Evolutionary conservation across 2,329 filamentous ascomycete species (phyloP).

Genomic region (Monilinia vaccinii-corymbosi): DNA sequence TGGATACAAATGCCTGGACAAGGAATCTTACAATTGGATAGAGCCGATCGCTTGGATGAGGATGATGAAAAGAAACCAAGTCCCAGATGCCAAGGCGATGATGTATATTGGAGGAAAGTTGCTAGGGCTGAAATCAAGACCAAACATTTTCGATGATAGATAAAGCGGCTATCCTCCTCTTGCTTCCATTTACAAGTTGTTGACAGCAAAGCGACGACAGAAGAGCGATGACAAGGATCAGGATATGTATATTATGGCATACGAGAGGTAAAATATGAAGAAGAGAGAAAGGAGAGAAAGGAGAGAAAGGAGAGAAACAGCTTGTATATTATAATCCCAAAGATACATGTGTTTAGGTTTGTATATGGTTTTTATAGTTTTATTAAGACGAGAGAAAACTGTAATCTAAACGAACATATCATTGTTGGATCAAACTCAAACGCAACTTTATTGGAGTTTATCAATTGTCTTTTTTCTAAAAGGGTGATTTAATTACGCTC

Average conservation of each 20-base stretch:
- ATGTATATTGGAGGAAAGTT: conserved; percentile 8
- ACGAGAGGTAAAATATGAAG: not conserved
- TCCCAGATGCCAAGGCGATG: conserved; percentile 39
- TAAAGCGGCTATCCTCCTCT: not conserved
- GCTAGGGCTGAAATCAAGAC: not conserved
- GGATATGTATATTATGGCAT: too few species aligned
- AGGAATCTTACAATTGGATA: conserved; percentile 40
- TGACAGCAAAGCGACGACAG: not conserved
- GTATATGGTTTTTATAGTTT: too few species aligned
- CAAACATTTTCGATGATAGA: not conserved
- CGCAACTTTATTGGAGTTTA: too few species aligned
- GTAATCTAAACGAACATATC: too few species aligned
- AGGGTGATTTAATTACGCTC: too few species aligned
- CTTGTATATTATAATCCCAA: too few species aligned
- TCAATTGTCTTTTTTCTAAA: too few species aligned
- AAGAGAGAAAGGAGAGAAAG: too few species aligned
- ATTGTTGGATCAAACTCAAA: too few species aligned
- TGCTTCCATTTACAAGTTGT: not conserved
- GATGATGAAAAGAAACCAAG: conserved; percentile 45
- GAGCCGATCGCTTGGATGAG: conserved; percentile 48
- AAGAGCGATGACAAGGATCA: not conserved
- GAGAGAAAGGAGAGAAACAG: too few species aligned
- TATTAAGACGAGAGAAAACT: too few species aligned
- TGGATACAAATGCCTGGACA: not conserved
- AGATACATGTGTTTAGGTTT: too few species aligned